Evolutionary conservation across 225 moss, liverwort and hornwort species (phyloP).

Genomic region (Sphagnum tenellum): DNA sequence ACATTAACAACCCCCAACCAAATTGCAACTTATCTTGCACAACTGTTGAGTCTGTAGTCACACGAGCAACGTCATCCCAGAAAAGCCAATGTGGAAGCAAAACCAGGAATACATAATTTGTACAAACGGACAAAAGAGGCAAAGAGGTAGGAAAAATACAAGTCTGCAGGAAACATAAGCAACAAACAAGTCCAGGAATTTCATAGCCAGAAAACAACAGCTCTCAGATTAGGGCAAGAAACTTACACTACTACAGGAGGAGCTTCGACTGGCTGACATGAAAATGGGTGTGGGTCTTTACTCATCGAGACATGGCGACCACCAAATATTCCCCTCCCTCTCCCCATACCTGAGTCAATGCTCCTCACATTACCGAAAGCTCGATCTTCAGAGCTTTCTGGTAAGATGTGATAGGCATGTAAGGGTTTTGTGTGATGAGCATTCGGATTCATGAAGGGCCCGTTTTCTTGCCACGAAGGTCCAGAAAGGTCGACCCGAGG

Average conservation of each 20-base stretch:
- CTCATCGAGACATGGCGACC: background rate
- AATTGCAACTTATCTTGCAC: background rate
- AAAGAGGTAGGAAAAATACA: background rate
- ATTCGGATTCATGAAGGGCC: conserved; percentile 5
- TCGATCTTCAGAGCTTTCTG: background rate
- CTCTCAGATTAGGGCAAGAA: background rate
- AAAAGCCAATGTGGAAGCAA: too few species aligned
- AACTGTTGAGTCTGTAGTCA: background rate
- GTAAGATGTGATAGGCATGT: too few species aligned
- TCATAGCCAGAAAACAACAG: background rate
- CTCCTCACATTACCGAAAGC: background rate
- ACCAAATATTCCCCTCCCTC: background rate
- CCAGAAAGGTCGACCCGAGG: conserved; percentile 15
- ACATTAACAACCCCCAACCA: background rate
- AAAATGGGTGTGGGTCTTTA: background rate
- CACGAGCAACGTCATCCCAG: background rate
- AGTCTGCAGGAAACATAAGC: too few species aligned
- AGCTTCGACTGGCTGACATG: background rate
- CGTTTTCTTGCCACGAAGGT: background rate
- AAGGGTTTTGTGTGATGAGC: conserved; percentile 5
- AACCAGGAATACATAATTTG: background rate
- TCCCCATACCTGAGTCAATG: background rate
- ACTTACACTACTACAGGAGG: background rate
- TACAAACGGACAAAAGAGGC: background rate
- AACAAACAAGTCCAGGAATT: background rate